phyloP scores from a whole-genome alignment of 495 filamentous ascomycete genomes.

The Penicillium roqueforti region DNA sequence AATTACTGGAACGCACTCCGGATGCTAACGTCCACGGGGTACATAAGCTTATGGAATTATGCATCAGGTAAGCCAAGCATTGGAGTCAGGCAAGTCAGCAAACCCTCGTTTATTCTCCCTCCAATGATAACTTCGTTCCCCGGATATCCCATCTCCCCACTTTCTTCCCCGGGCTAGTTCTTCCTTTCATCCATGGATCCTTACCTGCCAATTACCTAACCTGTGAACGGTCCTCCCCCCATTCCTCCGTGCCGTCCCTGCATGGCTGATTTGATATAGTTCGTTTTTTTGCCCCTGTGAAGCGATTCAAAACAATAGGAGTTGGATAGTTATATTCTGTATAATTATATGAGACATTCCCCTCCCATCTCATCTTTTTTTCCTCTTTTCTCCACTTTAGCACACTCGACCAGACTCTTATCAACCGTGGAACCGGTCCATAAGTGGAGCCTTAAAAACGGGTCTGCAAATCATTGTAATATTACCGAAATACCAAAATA shows the following conservation, averaged over 20 bases:
- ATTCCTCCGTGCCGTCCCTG: slow-evolving; percentile 9
- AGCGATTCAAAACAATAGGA: not conserved
- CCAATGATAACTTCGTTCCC: not conserved
- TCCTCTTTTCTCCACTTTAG: slow-evolving; percentile 1
- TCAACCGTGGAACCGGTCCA: too few relatives aligned
- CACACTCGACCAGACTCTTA: slow-evolving; percentile 7
- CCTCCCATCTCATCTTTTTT: not conserved
- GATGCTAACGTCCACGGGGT: too few relatives aligned
- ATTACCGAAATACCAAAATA: not conserved
- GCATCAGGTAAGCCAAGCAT: too few relatives aligned
- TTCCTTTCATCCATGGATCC: slow-evolving; percentile 9
- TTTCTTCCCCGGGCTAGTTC: slow-evolving; percentile 2
- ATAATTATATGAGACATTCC: not conserved
- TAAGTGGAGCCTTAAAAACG: too few relatives aligned
- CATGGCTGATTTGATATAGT: not conserved
- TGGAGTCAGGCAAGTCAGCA: too few relatives aligned
- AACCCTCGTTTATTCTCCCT: too few relatives aligned
- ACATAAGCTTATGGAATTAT: too few relatives aligned
- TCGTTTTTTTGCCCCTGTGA: not conserved
- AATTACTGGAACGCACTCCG: too few relatives aligned
- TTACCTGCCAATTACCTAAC: not conserved
- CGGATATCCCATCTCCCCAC: slow-evolving; percentile 3
- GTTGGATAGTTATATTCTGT: too few relatives aligned
- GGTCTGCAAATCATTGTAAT: slow-evolving; percentile 29
- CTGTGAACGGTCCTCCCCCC: not conserved